Percentiles rank a stretch among this genome's conserved stretches.
phyloP scores from a whole-genome alignment of 306 rosid species.

The Lathyrus oleraceus region DNA sequence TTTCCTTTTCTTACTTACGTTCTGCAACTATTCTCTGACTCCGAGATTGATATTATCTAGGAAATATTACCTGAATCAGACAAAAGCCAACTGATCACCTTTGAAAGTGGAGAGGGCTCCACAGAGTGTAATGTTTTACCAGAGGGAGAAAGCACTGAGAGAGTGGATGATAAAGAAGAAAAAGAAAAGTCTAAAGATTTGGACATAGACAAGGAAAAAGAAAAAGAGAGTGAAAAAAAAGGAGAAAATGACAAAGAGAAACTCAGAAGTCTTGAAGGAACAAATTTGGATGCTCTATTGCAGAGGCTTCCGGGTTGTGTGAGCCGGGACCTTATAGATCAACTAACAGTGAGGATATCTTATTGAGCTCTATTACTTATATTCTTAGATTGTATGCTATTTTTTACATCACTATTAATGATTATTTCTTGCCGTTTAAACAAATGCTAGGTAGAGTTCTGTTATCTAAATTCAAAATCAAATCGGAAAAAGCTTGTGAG shows the following conservation, averaged over 20 bases:
- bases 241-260: slow-evolving; percentile 92
- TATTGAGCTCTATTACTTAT: slow-evolving; percentile 23
- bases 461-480: slow-evolving; percentile 92
- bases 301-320: slow-evolving; percentile 99
- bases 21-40: slow-evolving; percentile 36
- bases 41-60: slow-evolving; percentile 42
- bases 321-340: slow-evolving; percentile 99
- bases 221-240: slow-evolving; percentile 65
- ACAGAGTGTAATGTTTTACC: slow-evolving; percentile 55
- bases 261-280: slow-evolving; percentile 83
- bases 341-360: slow-evolving; percentile 71
- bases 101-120: slow-evolving; percentile 60
- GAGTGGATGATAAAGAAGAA: slow-evolving; percentile 78
- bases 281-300: slow-evolving; percentile 90
- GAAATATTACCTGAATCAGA: slow-evolving; percentile 74
- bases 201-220: slow-evolving; percentile 65
- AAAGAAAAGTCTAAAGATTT: slow-evolving; percentile 75
- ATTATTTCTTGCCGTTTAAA: slow-evolving; percentile 15
- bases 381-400: slow-evolving; percentile 17
- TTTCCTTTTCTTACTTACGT: neutral
- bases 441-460: slow-evolving; percentile 83
- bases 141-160: slow-evolving; percentile 67
- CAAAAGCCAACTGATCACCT: slow-evolving; percentile 56
- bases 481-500: slow-evolving; percentile 90
- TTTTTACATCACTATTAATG: slow-evolving; percentile 24